phyloP scores from a whole-genome alignment of 2,329 filamentous ascomycete species.

The Cercospora nicotianae region DNA sequence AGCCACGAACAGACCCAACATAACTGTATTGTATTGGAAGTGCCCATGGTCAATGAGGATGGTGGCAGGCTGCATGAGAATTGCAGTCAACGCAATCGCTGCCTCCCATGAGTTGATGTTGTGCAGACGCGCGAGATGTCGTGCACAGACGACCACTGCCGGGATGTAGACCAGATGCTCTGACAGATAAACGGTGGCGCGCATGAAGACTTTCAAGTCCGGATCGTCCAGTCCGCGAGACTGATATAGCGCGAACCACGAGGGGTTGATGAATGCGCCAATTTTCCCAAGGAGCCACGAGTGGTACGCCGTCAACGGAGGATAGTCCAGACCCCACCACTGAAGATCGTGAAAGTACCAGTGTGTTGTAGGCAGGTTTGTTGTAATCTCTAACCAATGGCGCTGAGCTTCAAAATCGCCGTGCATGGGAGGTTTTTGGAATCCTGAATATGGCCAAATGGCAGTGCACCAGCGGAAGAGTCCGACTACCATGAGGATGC shows the following conservation, averaged over 20 bases:
- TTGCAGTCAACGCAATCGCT: slow-evolving; percentile 80
- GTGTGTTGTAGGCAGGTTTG: slow-evolving; percentile 80
- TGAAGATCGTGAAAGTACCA: slow-evolving; percentile 98
- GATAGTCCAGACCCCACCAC: slow-evolving; percentile 98
- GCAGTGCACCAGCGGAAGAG: slow-evolving; percentile 91
- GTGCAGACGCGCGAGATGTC: slow-evolving; percentile 73
- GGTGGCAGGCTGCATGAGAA: slow-evolving; percentile 86
- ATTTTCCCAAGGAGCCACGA: slow-evolving; percentile 92
- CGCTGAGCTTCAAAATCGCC: slow-evolving; percentile 97
- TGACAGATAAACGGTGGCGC: slow-evolving; percentile 83
- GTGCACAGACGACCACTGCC: slow-evolving; percentile 78
- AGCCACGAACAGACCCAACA: slow-evolving; percentile 87
- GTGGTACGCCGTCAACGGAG: slow-evolving; percentile 95
- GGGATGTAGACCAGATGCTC: slow-evolving; percentile 91
- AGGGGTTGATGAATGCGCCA: slow-evolving; percentile 72
- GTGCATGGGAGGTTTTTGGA: slow-evolving; percentile 80
- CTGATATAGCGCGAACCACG: slow-evolving; percentile 82
- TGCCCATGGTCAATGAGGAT: slow-evolving; percentile 93
- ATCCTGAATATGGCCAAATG: slow-evolving; percentile 93
- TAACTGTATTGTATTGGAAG: slow-evolving; percentile 98
- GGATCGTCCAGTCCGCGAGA: slow-evolving; percentile 81
- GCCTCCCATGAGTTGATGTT: slow-evolving; percentile 75
- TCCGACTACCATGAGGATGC: slow-evolving; percentile 85
- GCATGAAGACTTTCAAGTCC: slow-evolving; percentile 89
- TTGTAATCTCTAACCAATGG: slow-evolving; percentile 98